A percentile compares a stretch with the other conserved stretches of the same genome.
Evolutionary conservation across 805 yeast genomes (phyloP).

Genomic region (Metschnikowia anglica): DNA sequence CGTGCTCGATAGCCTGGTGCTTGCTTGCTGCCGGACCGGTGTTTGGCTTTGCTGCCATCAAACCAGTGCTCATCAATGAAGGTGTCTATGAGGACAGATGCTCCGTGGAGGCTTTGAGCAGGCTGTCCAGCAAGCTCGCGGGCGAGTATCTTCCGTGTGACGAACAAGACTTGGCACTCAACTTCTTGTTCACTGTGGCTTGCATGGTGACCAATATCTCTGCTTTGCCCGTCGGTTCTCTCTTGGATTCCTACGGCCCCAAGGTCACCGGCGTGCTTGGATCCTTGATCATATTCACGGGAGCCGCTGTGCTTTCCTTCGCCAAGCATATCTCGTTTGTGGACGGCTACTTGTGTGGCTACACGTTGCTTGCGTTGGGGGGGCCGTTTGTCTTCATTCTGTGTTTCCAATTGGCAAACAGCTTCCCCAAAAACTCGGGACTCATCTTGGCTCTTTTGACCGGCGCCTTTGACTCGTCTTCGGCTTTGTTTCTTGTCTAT

Average conservation of each 20-base stretch:
- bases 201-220: slow-evolving; percentile 84
- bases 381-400: slow-evolving; percentile 94
- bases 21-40: slow-evolving; percentile 88
- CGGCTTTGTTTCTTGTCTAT: slow-evolving; percentile 81
- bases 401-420: slow-evolving; percentile 84
- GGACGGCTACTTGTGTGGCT: slow-evolving; percentile 76
- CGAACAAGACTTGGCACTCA: slow-evolving; percentile 80
- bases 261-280: slow-evolving; percentile 76
- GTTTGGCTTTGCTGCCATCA: slow-evolving; percentile 94
- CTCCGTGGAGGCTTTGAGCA: slow-evolving; percentile 24
- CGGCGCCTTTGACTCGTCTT: slow-evolving; percentile 92
- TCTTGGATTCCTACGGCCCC: slow-evolving; percentile 81
- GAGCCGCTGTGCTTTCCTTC: slow-evolving; percentile 48
- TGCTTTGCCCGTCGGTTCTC: slow-evolving; percentile 78
- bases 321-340: slow-evolving; percentile 35
- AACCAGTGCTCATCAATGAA: slow-evolving; percentile 74
- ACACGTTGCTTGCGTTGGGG: slow-evolving; percentile 74
- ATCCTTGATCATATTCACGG: slow-evolving; percentile 54
- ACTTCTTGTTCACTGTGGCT: slow-evolving; percentile 79
- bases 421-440: slow-evolving; percentile 82
- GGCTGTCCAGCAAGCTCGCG: not conserved
- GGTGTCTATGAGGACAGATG: slow-evolving; percentile 74
- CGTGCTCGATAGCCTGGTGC: slow-evolving; percentile 84
- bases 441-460: slow-evolving; percentile 77
- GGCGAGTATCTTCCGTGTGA: slow-evolving; percentile 42